phyloP scores from a whole-genome alignment of 1,284 basidiomycete genomes.

The Exobasidium rhododendri region DNA sequence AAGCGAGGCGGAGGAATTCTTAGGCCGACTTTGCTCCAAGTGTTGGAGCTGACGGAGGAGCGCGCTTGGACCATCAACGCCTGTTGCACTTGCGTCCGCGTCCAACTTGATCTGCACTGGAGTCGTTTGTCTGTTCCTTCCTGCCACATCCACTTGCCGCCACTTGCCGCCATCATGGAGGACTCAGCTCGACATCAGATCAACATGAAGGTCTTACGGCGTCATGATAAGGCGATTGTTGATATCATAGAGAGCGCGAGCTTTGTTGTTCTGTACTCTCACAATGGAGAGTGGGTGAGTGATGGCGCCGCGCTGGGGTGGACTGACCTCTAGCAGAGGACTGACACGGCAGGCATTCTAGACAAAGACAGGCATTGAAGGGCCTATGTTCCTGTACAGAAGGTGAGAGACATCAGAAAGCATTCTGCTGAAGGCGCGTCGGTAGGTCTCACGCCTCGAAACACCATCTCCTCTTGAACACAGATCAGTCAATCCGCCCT shows the following conservation, averaged over 20 bases:
- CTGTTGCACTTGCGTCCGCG: too few species aligned
- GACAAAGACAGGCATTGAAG: conserved; percentile 81
- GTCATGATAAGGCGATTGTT: conserved; percentile 73
- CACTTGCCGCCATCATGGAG: conserved; percentile 14
- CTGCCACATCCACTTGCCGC: background rate
- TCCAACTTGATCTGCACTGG: too few species aligned
- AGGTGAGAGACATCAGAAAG: conserved; percentile 63
- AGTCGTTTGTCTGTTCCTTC: too few species aligned
- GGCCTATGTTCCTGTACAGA: conserved; percentile 82
- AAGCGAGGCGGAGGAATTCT: too few species aligned
- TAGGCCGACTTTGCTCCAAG: too few species aligned
- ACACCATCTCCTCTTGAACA: background rate
- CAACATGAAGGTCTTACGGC: conserved; percentile 77
- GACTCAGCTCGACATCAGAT: conserved; percentile 32
- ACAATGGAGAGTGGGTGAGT: conserved; percentile 51
- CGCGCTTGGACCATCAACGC: too few species aligned
- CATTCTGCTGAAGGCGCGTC: background rate
- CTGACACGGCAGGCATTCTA: conserved; percentile 60
- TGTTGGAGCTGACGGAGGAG: too few species aligned
- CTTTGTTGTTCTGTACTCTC: conserved; percentile 63
- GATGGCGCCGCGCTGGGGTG: too few species aligned
- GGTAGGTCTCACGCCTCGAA: background rate
- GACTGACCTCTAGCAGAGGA: background rate
- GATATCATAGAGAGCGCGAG: conserved; percentile 79
- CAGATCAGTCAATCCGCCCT: conserved; percentile 61